Evolutionary conservation across 139 green algal genomes (phyloP), one percentile per base, ranked within the genome.

Genomic region (Chlorokybus atmophyticus): DNA sequence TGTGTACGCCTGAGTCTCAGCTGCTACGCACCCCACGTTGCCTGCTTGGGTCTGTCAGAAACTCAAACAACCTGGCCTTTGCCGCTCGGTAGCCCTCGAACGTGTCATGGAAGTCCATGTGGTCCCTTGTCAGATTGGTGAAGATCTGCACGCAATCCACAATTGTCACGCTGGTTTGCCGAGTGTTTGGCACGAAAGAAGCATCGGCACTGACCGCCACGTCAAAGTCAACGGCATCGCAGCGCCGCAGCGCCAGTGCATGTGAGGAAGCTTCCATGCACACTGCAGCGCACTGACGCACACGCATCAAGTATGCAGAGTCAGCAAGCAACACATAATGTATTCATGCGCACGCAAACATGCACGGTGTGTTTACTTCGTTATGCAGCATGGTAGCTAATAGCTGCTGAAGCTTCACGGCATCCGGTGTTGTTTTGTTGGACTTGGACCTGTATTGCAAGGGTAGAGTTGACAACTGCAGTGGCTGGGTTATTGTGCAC

Each of bases 11-110:
- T n/a, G n/a, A n/a, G n/a, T n/a, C n/a, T n/a, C n/a, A n/a, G n/a
- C n/a, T n/a, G n/a, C n/a, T n/a, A n/a, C 41, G 6, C 10, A 98
- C 79, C 0, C 82, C 87, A 30, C 79, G 70, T 65, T 95, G 85
- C 30, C 55, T 41, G 3, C 62, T 44, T 0, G 62, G 53, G 44
- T 93, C 75, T 0, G 60, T 55, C 42, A 94, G 70, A 3, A 40
- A 29, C 0, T 59, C 40, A 41, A 94, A 88, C 32, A 86, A 52
- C 52, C 41, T 49, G 30, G 66, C 54, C 64, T 84, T 73, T 14
- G 56, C 53, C 0, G 78, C 55, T 7, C 64, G 7, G 54, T 81
- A 82, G 21, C 68, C 60, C 28, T 74, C 67, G 24, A 53, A 27
- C 21, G 62, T 72, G 3, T 90, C 73, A 0, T 78, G 75, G 4